Base-by-base conservation (phyloP, 2,329 filamentous ascomycete genomes). In the Colletotrichum navitas region DNA sequence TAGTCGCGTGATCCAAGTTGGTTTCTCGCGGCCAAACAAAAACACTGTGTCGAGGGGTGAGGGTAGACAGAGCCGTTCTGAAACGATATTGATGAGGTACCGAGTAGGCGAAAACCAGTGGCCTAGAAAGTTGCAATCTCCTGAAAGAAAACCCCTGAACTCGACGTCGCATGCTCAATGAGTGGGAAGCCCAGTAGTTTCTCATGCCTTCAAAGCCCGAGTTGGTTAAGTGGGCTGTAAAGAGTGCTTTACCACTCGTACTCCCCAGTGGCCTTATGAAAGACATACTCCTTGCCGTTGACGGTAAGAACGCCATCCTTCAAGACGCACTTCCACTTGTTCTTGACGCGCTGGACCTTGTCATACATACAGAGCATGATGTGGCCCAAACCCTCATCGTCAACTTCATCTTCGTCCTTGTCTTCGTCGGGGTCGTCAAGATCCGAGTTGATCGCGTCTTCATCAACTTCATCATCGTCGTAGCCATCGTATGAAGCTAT, bases 351-450 rank as follows among this genome's bases (percentile, higher is more conserved):
- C 83, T 98, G 95, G 12, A 99, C 96, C 85, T 99, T 99, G 85
- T 99, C 96, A 80, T 99, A 99, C 80, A 97, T 98, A 85, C 96
- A 99, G 51, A 99, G 91, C 93, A 99, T 98, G 79, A 97, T 95
- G 76, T 97, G 93, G 1, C 92, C 91, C 75, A 93, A 89, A 45
- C 91, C 89, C 54, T 97, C 95, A 72, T 97, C 94, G 18, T 94
- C 93, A 62, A 96, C 95, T 43, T 96, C 94, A 32, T 95, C 93
- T 32, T 96, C 94, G 39, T 93, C 91, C 24, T 90, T 83, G 14
- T 94, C 91, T 73, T 98, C 96, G 74, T 98, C 95, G 0, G 95
- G 91, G 79, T 99, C 96, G 79, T 99, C 96, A 4, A 99, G 90
- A 77, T 99, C 96, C 0, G 96, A 98, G 81, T 99, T 99, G 84